phyloP scores from a whole-genome alignment of 148 eudicot species.

The Agrostemma githago region DNA sequence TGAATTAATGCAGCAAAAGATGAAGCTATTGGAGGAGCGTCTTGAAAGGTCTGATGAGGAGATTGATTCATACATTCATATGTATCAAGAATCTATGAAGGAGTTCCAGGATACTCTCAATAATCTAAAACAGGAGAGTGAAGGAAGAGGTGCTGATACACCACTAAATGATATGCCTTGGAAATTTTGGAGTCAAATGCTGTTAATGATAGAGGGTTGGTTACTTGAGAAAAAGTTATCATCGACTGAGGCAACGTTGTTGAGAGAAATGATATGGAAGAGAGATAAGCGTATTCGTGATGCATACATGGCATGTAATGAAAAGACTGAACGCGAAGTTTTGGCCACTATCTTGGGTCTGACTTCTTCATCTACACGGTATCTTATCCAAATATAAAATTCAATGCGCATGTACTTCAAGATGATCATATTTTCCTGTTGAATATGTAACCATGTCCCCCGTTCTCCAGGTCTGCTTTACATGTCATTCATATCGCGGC shows the following conservation, averaged over 20 bases:
- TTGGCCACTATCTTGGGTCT: slow-evolving; percentile 48
- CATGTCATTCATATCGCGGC: slow-evolving; percentile 94
- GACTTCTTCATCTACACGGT: slow-evolving; percentile 59
- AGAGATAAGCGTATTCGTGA: slow-evolving; percentile 58
- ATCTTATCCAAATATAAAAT: slow-evolving; percentile 10
- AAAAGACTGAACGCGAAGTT: slow-evolving; percentile 57
- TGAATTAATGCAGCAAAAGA: slow-evolving; percentile 73
- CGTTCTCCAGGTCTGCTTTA: slow-evolving; percentile 55
- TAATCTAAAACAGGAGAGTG: slow-evolving; percentile 62
- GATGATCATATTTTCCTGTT: neutral
- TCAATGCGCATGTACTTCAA: neutral
- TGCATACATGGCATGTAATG: slow-evolving; percentile 64
- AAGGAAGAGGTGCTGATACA: slow-evolving; percentile 42
- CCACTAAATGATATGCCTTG: slow-evolving; percentile 73
- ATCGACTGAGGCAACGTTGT: slow-evolving; percentile 47
- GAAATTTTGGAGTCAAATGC: slow-evolving; percentile 82
- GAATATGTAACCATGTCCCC: slow-evolving; percentile 18
- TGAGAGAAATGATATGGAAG: slow-evolving; percentile 86
- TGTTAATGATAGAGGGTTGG: slow-evolving; percentile 93
- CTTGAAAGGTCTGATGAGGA: slow-evolving; percentile 84
- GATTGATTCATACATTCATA: slow-evolving; percentile 62
- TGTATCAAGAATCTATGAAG: slow-evolving; percentile 81
- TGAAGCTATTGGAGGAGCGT: slow-evolving; percentile 75
- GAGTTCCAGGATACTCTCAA: slow-evolving; percentile 80
- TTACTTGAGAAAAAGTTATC: slow-evolving; percentile 71